Conservation (phyloP, 345 rosid genomes). For the Rhizophora mangle region DNA sequence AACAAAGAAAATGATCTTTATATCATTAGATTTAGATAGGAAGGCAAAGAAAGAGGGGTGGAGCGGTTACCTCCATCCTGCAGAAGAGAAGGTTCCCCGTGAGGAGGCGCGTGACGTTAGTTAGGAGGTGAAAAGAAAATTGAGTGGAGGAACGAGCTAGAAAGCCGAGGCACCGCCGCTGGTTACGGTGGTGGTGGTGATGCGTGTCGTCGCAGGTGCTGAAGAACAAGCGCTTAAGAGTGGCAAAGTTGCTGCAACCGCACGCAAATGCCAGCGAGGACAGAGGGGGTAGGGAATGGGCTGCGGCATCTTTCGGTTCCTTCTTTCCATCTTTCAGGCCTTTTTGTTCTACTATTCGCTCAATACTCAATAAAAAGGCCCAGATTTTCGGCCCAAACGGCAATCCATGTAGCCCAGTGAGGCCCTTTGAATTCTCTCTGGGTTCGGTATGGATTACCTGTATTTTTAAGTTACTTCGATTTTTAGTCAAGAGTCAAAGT, state of each 20-base stretch:
- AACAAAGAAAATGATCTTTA: neutral
- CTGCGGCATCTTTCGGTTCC: neutral
- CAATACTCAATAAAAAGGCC: too few species aligned
- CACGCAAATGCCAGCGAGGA: conserved; percentile 34
- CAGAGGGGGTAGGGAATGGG: conserved; percentile 1
- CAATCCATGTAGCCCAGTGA: too few species aligned
- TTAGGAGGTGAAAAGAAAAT: conserved; percentile 23
- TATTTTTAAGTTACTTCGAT: too few species aligned
- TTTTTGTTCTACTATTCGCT: too few species aligned
- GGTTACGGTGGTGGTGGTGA: conserved; percentile 16
- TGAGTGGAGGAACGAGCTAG: conserved; percentile 17
- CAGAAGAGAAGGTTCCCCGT: conserved; percentile 43
- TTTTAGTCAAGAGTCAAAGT: too few species aligned
- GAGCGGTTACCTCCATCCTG: conserved; percentile 65
- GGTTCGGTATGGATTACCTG: too few species aligned
- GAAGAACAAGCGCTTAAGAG: conserved; percentile 28
- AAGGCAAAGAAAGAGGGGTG: neutral
- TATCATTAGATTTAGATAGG: neutral
- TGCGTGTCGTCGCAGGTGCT: neutral
- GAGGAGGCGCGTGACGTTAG: conserved; percentile 19
- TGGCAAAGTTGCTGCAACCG: conserved; percentile 38
- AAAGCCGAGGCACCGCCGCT: neutral
- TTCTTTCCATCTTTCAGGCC: too few species aligned
- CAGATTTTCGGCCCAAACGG: too few species aligned
- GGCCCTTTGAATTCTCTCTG: too few species aligned